Evolutionary conservation across 257 asterid species (phyloP).

Genomic region (Schizonepeta tenuifolia): DNA sequence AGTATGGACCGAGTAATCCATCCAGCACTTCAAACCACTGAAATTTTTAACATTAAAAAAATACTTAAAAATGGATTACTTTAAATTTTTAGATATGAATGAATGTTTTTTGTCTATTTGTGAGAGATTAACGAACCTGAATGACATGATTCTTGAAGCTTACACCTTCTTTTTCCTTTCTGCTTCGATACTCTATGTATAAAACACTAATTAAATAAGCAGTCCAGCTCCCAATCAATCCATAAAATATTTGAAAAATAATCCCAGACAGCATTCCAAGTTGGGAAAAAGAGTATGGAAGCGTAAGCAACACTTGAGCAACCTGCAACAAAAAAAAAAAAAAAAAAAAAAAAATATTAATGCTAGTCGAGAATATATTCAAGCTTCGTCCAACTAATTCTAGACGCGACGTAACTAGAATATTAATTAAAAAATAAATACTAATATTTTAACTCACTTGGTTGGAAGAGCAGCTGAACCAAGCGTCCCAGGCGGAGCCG

Average conservation of each 20-base stretch:
- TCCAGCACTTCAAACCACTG: constrained; percentile 99
- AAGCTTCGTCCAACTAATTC: neutral
- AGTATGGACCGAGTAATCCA: constrained; percentile 92
- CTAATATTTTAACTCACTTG: constrained; percentile 52
- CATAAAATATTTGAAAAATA: constrained; percentile 78
- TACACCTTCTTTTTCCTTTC: constrained; percentile 90
- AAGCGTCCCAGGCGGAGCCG: constrained; percentile 97
- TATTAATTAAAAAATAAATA: neutral
- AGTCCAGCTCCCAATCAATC: constrained; percentile 93
- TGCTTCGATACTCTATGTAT: constrained; percentile 77
- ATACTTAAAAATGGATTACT: neutral
- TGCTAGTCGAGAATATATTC: neutral
- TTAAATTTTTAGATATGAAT: neutral
- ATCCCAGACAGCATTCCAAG: constrained; percentile 89
- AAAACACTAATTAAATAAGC: constrained; percentile 94
- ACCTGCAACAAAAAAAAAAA: constrained; percentile 41
- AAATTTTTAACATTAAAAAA: neutral
- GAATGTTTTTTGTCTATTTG: neutral
- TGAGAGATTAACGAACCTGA: constrained; percentile 53
- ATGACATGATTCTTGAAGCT: constrained; percentile 96
- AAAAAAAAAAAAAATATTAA: neutral
- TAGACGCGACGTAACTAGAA: neutral
- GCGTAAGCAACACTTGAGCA: constrained; percentile 90
- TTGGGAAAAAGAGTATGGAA: constrained; percentile 94
- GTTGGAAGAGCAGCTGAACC: constrained; percentile 97